phyloP scores from a whole-genome alignment of 1,284 basidiomycete species.

The Stygiomarasmius scandens region DNA sequence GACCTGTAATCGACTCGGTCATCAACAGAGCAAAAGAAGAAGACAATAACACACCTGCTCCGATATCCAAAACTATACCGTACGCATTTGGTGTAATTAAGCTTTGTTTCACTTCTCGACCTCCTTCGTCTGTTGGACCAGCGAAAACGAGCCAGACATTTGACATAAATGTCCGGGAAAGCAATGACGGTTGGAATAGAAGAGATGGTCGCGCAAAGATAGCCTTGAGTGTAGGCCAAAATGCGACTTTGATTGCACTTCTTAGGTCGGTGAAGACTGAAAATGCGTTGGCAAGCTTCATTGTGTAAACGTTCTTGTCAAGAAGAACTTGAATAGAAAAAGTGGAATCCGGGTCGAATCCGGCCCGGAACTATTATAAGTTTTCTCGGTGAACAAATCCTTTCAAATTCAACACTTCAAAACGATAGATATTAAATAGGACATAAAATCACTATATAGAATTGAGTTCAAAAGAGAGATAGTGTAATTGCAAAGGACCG shows the following conservation, averaged over 20 bases:
- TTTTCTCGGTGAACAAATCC: too few species aligned
- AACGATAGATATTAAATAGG: too few species aligned
- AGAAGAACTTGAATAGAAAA: too few species aligned
- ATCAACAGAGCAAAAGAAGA: neutral
- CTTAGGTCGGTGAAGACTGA: neutral
- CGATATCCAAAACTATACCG: slow-evolving; percentile 9
- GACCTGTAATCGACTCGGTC: neutral
- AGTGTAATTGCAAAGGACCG: too few species aligned
- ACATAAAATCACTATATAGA: too few species aligned
- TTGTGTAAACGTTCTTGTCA: neutral
- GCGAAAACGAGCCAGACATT: slow-evolving; percentile 10
- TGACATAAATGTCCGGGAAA: slow-evolving; percentile 9
- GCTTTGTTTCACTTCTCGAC: slow-evolving; percentile 3
- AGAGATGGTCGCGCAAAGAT: neutral
- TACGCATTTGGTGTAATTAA: slow-evolving; percentile 5
- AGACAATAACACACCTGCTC: slow-evolving; percentile 7
- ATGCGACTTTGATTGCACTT: neutral
- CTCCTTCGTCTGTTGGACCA: slow-evolving; percentile 8
- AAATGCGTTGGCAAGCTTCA: neutral
- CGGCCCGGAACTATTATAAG: too few species aligned
- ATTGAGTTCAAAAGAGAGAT: too few species aligned
- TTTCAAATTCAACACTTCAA: too few species aligned
- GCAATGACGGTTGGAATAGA: neutral
- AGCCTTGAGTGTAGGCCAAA: neutral
- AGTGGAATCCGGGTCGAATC: too few species aligned